Base-by-base conservation (phyloP, 495 filamentous ascomycete species). In the Neurospora terricola region DNA sequence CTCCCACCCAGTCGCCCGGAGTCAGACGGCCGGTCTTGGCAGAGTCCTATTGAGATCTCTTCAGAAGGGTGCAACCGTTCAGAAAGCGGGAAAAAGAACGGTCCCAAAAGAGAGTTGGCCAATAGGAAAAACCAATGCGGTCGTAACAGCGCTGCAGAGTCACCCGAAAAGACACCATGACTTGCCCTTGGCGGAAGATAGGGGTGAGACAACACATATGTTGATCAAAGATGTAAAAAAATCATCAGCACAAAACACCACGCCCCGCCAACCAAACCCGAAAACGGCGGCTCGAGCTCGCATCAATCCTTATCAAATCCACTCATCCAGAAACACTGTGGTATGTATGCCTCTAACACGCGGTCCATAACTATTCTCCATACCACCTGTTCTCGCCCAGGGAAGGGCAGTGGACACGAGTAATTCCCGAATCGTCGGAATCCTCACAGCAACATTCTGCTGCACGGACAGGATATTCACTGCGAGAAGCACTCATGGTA, bases 181-280 rank as follows among this genome's bases (percentile, higher is more conserved):
- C 12, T 14, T 34, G 54, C 54, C 54, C 54, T 66, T 66, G 54
- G 54, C 54, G 27, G 54, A 16, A 30, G 27, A 66, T 66, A 34
- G 12, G 54, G 54, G 12, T 30, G 48, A 66, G 27, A 66, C 27
- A 66, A 9, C 16, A 62, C 27, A 30, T 16, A 30, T 62, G 27
- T 18, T 66, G 54, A 66, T 66, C 54, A 16, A 66, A 36, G 14
- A 75, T 81, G 83, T 85, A 77, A 85, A 83, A 80, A 73, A 83
- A 84, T 85, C 79, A 79, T 80, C 81, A 83, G 75, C 81, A 81
- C 72, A 74, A 81, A 82, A 80, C 77, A 75, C 73, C 72, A 70
- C 69, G 71, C 45, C 70, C 75, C 62, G 76, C 83, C 82, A 85
- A 85, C 83, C 78, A 83, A 37, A 37, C 73, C 39, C 18, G 4